Evolutionary conservation across 2,329 filamentous ascomycete genomes (phyloP), one percentile per base, ranked within the genome.

Genomic region (Sarocladium brachiariae): DNA sequence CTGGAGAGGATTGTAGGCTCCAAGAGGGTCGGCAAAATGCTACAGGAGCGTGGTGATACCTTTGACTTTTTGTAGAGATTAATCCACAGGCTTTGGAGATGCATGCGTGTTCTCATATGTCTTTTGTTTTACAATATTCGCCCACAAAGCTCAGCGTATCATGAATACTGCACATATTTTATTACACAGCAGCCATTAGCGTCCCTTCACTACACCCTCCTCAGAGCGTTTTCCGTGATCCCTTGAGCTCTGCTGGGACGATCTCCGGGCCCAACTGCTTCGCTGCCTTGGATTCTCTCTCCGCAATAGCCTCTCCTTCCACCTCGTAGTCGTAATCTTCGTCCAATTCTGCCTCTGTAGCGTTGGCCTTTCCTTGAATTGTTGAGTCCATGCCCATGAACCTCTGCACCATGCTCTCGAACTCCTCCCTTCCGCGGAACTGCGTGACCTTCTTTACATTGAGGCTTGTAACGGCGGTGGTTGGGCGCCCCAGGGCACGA

Each of bases 371-470:
- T 9, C 39, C 43, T 16, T 47, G 43, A 13, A 33, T 13, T 18
- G 43, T 47, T 19, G 58, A 55, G 39, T 57, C 52, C 35, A 68
- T 51, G 6, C 53, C 38, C 59, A 69, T 60, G 52, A 72, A 70
- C 46, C 59, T 62, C 56, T 69, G 59, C 6, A 86, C 80, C 76
- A 85, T 77, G 11, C 72, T 63, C 60, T 93, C 84, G 57, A 97
- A 77, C 24, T 79, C 80, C 51, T 75, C 68, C 59, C 85, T 72
- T 31, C 89, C 89, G 55, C 79, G 70, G 55, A 90, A 78, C 70
- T 81, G 95, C 52, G 89, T 93, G 50, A 95, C 89, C 71, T 97
- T 97, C 56, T 76, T 74, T 41, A 92, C 77, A 70, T 97, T 97
- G 63, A 79, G 76, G 51, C 75, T 72, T 30, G 92, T 96, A 59